These are phyloP conservation scores for Globisporangium iwayamae DNA, from an alignment of 352 stramenopile genomes.

Conservation along the genomic window DNA sequence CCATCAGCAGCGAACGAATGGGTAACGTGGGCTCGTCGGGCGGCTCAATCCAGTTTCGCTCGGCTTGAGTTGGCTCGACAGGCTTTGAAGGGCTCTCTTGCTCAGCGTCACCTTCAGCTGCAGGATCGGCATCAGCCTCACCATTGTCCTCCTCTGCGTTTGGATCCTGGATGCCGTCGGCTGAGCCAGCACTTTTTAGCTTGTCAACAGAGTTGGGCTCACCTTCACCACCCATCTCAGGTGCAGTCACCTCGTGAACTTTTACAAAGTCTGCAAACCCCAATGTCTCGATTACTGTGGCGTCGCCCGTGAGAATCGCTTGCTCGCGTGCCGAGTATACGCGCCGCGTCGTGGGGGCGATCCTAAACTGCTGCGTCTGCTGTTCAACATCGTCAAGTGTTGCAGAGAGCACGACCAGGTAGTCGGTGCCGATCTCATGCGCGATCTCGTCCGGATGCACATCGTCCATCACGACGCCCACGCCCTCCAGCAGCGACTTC, in stretches of 20 bases:
- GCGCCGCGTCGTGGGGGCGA: conserved; percentile 31
- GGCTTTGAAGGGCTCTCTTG: background rate
- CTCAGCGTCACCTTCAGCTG: background rate
- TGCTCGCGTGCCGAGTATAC: conserved; percentile 64
- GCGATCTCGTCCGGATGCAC: conserved; percentile 45
- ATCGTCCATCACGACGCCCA: conserved; percentile 65
- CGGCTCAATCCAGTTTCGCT: conserved; percentile 35
- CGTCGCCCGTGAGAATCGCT: conserved; percentile 27
- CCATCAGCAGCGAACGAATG: conserved; percentile 23
- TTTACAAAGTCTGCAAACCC: conserved; percentile 29
- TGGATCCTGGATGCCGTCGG: conserved; percentile 10
- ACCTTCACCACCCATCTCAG: background rate
- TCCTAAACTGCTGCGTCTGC: conserved; percentile 25
- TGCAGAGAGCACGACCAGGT: conserved; percentile 52
- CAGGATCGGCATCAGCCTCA: conserved; percentile 7
- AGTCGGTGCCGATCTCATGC: conserved; percentile 35
- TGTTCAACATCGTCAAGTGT: conserved; percentile 31
- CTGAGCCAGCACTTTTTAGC: background rate
- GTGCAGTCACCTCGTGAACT: too few species aligned
- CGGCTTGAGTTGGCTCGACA: conserved; percentile 23
- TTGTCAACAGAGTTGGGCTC: background rate
- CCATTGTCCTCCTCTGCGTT: background rate
- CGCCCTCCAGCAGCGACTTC: conserved; percentile 37
- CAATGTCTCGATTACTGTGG: conserved; percentile 14
- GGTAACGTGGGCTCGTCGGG: conserved; percentile 34